These are phyloP conservation scores for Pseudogymnoascus sp. DNA, from an alignment of 2,329 filamentous ascomycete genomes.

Conservation along the genomic window DNA sequence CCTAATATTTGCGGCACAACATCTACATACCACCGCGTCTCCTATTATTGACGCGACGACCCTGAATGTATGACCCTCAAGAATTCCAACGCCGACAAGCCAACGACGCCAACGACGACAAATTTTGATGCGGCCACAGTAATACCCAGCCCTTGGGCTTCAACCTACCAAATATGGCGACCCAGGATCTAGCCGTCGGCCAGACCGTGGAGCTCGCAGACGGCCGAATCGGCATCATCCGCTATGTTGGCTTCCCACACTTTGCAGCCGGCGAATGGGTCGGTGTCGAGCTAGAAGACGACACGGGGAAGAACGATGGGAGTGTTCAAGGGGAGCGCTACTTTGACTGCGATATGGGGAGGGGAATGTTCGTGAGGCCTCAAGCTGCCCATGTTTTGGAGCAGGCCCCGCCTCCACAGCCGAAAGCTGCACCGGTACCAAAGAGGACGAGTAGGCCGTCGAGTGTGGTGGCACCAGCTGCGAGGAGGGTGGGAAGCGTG, in stretches of 20 bases:
- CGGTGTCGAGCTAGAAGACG: conserved; percentile 76
- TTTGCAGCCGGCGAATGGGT: conserved; percentile 84
- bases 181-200: background rate
- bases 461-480: conserved; percentile 33
- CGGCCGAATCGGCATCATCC: conserved; percentile 66
- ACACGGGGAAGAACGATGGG: conserved; percentile 88
- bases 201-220: conserved; percentile 61
- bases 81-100: background rate
- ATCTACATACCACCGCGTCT: background rate
- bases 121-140: background rate
- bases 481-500: conserved; percentile 35
- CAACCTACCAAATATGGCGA: conserved; percentile 1
- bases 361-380: conserved; percentile 78
- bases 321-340: conserved; percentile 81
- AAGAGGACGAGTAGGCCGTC: conserved; percentile 36
- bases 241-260: conserved; percentile 70
- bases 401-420: conserved; percentile 37
- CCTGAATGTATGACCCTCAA: background rate
- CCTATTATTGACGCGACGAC: conserved; percentile 7
- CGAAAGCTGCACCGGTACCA: conserved; percentile 21
- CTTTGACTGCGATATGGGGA: conserved; percentile 72
- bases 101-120: background rate
- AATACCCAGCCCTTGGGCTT: background rate
- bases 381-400: conserved; percentile 55
- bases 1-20: background rate